A percentile compares a stretch with the other conserved stretches of the same genome.
Evolutionary conservation across 495 filamentous ascomycete genomes (phyloP).

Genomic region (Neurospora sp.): DNA sequence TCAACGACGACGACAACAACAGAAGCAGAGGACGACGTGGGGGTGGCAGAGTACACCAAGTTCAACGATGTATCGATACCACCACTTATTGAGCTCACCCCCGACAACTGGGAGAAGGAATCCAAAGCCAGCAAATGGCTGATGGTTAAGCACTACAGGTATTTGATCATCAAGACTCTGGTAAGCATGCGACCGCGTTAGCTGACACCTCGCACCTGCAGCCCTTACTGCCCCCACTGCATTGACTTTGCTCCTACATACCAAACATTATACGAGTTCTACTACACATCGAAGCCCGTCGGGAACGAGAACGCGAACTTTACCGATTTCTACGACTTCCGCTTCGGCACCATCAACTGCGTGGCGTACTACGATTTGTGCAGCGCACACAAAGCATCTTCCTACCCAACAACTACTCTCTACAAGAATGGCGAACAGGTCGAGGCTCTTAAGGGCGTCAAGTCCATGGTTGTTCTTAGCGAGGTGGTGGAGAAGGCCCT

Average conservation of each 20-base stretch:
- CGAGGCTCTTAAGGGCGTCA: constrained; percentile 49
- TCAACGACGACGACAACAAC: constrained; percentile 15
- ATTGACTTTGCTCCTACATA: constrained; percentile 68
- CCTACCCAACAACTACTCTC: constrained; percentile 66
- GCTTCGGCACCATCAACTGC: constrained; percentile 81
- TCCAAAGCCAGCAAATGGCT: constrained; percentile 30
- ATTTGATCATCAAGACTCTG: constrained; percentile 1
- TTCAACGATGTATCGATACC: constrained; percentile 80
- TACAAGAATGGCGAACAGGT: constrained; percentile 70
- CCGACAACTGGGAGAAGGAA: constrained; percentile 32
- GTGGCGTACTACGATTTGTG: constrained; percentile 69
- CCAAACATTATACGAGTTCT: constrained; percentile 92
- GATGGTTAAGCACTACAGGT: constrained; percentile 43
- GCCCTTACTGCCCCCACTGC: constrained; percentile 69
- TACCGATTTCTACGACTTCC: constrained; percentile 75
- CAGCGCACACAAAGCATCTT: constrained; percentile 46
- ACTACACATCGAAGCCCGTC: constrained; percentile 77
- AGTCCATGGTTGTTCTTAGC: constrained; percentile 50
- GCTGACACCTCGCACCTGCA: constrained; percentile 16
- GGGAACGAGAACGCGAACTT: constrained; percentile 31
- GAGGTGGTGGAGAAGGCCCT: constrained; percentile 65
- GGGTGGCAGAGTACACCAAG: constrained; percentile 38
- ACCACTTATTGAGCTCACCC: constrained; percentile 47
- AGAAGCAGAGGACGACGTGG: constrained; percentile 23
- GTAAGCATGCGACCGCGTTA: neutral